Percentiles rank a stretch among this genome's conserved stretches.
Conservation (phyloP, 768 basidiomycete genomes). For the Lentinula lateritia region DNA sequence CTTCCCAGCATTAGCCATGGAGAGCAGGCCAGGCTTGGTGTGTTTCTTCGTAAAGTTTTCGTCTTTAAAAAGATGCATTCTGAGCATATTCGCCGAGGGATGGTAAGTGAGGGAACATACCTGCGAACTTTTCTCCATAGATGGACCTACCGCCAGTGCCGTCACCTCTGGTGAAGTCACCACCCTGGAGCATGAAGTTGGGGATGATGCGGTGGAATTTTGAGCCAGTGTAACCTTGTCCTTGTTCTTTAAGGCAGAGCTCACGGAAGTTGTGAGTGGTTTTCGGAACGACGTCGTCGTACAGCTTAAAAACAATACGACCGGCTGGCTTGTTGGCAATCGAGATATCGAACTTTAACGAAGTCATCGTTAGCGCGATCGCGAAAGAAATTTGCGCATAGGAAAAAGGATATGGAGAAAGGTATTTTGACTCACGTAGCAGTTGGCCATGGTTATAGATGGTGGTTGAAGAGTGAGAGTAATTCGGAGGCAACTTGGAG, state of each 20-base stretch:
- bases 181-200: slow-evolving; percentile 98
- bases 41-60: slow-evolving; percentile 7
- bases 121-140: slow-evolving; percentile 88
- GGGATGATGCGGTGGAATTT: slow-evolving; percentile 93
- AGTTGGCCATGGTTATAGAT: slow-evolving; percentile 5
- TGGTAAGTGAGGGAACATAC: slow-evolving; percentile 21
- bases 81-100: background rate
- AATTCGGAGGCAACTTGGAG: background rate
- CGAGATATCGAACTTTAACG: slow-evolving; percentile 52
- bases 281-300: slow-evolving; percentile 76
- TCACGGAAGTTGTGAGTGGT: slow-evolving; percentile 81
- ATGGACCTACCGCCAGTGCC: slow-evolving; percentile 90
- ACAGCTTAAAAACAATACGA: slow-evolving; percentile 79
- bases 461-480: background rate
- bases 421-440: background rate
- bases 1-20: slow-evolving; percentile 89
- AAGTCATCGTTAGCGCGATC: background rate
- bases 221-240: slow-evolving; percentile 54
- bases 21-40: slow-evolving; percentile 3
- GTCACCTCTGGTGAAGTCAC: slow-evolving; percentile 84
- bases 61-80: background rate
- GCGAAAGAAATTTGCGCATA: background rate
- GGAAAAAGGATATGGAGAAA: background rate
- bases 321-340: slow-evolving; percentile 59
- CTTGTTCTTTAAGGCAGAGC: slow-evolving; percentile 60